phyloP scores from a whole-genome alignment of 495 filamentous ascomycete species.

The Lophiostoma macrostomum region DNA sequence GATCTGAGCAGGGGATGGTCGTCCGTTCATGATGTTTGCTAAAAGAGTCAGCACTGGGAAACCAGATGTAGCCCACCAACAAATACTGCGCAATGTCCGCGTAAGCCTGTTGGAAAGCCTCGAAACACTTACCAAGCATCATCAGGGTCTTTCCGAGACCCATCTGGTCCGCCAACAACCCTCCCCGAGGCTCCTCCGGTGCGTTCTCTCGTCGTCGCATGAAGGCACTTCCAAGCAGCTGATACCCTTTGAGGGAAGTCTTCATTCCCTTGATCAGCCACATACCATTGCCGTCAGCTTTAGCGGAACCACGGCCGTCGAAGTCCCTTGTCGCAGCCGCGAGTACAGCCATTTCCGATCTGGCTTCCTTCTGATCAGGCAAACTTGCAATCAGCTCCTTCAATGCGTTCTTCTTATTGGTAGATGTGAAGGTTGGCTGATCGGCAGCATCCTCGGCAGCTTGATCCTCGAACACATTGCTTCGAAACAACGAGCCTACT shows the following conservation, averaged over 20 bases:
- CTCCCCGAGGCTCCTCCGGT: slow-evolving; percentile 45
- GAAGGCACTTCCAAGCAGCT: slow-evolving; percentile 54
- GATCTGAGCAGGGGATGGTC: too few species aligned
- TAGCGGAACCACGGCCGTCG: slow-evolving; percentile 34
- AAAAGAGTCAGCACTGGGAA: background rate
- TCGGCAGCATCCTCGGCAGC: slow-evolving; percentile 26
- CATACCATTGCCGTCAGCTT: slow-evolving; percentile 42
- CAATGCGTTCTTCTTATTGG: slow-evolving; percentile 32
- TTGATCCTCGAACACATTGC: slow-evolving; percentile 35
- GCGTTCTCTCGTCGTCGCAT: slow-evolving; percentile 57
- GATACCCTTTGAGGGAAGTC: slow-evolving; percentile 49
- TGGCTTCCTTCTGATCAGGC: slow-evolving; percentile 21
- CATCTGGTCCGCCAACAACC: slow-evolving; percentile 60
- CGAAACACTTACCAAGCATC: slow-evolving; percentile 47
- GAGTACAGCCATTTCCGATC: slow-evolving; percentile 23
- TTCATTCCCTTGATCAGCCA: slow-evolving; percentile 52
- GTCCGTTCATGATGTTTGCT: slow-evolving; percentile 38
- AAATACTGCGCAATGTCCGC: slow-evolving; percentile 5
- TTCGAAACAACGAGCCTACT: slow-evolving; percentile 16
- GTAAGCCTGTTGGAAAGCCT: background rate
- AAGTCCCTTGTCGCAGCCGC: slow-evolving; percentile 45
- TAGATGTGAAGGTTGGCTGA: slow-evolving; percentile 17
- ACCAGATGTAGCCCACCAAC: background rate
- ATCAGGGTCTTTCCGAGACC: slow-evolving; percentile 59
- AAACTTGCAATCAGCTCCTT: slow-evolving; percentile 38